phyloP scores from a whole-genome alignment of 225 moss, liverwort and hornwort species.

The Polytrichum commune region DNA sequence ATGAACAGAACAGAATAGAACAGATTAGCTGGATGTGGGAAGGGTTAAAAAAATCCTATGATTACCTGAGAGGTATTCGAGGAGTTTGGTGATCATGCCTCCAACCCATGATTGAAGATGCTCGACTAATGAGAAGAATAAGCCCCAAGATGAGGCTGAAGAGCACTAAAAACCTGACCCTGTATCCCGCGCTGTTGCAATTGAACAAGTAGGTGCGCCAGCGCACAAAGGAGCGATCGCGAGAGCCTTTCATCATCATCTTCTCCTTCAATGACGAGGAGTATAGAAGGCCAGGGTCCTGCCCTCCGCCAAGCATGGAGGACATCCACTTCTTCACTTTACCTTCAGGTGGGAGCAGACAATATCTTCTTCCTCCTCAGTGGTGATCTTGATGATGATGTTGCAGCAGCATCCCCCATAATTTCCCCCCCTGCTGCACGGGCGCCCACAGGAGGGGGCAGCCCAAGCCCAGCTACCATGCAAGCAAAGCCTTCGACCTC shows the following conservation, averaged over 20 bases:
- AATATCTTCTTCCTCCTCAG: too few species aligned
- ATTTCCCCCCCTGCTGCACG: conserved; percentile 1
- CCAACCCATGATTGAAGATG: conserved; percentile 49
- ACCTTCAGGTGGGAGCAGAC: too few species aligned
- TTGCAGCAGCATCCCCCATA: background rate
- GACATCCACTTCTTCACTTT: too few species aligned
- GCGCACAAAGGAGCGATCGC: conserved; percentile 43
- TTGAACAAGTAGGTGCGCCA: conserved; percentile 34
- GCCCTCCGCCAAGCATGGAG: conserved; percentile 13
- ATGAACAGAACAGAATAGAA: background rate
- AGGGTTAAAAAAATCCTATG: background rate
- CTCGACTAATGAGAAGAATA: conserved; percentile 25
- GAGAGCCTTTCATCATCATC: conserved; percentile 45
- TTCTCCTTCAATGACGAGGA: conserved; percentile 47
- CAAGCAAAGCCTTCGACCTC: too few species aligned
- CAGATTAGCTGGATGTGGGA: background rate
- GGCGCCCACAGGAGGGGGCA: conserved; percentile 7
- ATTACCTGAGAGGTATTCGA: background rate
- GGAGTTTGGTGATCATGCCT: conserved; percentile 22
- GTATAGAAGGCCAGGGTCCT: conserved; percentile 20
- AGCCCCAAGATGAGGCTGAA: conserved; percentile 24
- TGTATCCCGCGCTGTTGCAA: conserved; percentile 18
- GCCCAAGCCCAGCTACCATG: background rate
- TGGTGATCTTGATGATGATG: too few species aligned
- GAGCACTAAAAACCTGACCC: conserved; percentile 32